Evolutionary conservation across 352 stramenopile genomes (phyloP), one percentile per base, ranked within the genome.

Genomic region (Globisporangium megalacanthum): DNA sequence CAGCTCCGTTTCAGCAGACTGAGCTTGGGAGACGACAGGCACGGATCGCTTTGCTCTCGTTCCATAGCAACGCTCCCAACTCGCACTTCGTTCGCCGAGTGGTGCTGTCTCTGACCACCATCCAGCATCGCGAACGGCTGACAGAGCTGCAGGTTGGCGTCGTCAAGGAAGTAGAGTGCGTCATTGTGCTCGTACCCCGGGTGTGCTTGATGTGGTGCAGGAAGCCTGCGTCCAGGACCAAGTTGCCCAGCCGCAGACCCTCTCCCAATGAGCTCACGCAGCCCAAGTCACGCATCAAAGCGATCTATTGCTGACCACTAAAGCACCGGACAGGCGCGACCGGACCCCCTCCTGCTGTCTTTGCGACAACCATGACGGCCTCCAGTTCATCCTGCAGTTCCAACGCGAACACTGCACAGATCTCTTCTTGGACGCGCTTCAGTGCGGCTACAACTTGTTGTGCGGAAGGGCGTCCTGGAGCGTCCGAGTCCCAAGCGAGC

Each of bases 181-280:
- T 58, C 58, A 33, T 25, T 58, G 41, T 65, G 53, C 44, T 73
- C 57, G 46, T 74, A 77, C 19, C 44, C 41, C 54, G 42, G 6
- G 53, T 45, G 49, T 75, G 66, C 50, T 77, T 75, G 35, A 64
- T 46, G 50, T 75, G 66, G 45, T 77, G 72, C 0, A 80, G 22
- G 22, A 72, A 62, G 3, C 66, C 64, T 1, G 63, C 61, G 39
- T 77, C 65, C 54, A 80, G 59, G 37, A 77, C 42, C 49, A 70
- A 53, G 44, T 80, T 80, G 2, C 69, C 69, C 10, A 80, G 22
- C 4, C 72, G 72, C 13, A 80, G 47, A 4, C 58, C 72, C 29
- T 80, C 72, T 3, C 49, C n/a, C 9, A 53, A 47, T 4, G 46
- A 51, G 1, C 19, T 46, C 15, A 69, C 56, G 10, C 60, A 55